Conservation (phyloP, 805 yeast species). For the Cyberlindnera lachancei region DNA sequence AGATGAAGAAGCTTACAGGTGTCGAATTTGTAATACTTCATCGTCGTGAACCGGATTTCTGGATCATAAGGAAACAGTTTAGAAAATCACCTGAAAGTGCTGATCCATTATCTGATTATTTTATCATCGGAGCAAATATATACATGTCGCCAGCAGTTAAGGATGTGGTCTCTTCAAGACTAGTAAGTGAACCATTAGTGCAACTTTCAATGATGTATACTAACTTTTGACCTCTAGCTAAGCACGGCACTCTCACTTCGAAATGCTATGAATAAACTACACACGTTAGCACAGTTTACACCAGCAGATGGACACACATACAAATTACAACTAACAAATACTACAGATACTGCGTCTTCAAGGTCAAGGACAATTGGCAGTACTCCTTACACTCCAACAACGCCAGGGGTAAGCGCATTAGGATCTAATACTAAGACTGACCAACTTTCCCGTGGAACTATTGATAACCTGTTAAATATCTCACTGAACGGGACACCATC, state of each 20-base stretch:
- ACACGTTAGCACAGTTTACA: conserved; percentile 43
- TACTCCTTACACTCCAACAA: conserved; percentile 22
- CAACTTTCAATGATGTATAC: too few species aligned
- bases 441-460: conserved; percentile 14
- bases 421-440: conserved; percentile 4
- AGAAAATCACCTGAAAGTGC: conserved; percentile 47
- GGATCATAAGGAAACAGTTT: conserved; percentile 83
- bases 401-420: conserved; percentile 10
- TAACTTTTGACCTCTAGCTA: conserved; percentile 5
- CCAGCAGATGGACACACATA: conserved; percentile 57
- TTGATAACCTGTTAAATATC: conserved; percentile 20
- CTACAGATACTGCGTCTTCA: conserved; percentile 9
- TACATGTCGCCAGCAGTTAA: conserved; percentile 82
- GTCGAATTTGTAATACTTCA: conserved; percentile 71
- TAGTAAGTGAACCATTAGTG: conserved; percentile 46
- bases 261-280: conserved; percentile 39
- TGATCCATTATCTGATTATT: conserved; percentile 64
- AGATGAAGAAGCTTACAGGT: conserved; percentile 74
- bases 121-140: conserved; percentile 84
- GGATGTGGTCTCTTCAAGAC: conserved; percentile 64
- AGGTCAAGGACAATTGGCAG: conserved; percentile 19
- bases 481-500: conserved; percentile 16
- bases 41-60: conserved; percentile 83
- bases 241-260: conserved; percentile 28
- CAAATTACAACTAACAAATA: conserved; percentile 11